Base-by-base conservation (phyloP, 2,329 filamentous ascomycete species). In the Cercospora zeae-maydis region DNA sequence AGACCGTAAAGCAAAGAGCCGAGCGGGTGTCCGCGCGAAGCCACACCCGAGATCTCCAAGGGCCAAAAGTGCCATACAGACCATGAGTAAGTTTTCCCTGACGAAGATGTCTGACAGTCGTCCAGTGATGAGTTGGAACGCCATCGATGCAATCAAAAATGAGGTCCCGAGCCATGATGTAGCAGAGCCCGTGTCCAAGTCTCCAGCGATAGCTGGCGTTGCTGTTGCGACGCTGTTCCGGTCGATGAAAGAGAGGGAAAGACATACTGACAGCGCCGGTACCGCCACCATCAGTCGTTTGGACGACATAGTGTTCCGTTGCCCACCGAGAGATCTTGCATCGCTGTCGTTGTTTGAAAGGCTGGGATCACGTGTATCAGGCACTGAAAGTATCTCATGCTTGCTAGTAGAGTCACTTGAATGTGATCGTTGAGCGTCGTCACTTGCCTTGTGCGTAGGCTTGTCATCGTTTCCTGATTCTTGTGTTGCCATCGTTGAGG, bases 101-200 rank as follows among this genome's bases (percentile, higher is more conserved):
- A 72, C 73, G 55, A 75, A 75, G 1, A 75, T 65, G 56, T 75
- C 72, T n/a, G 66, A 69, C 9, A 75, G 54, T 21, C 73, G 80
- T n/a, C 86, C 86, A 70, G 88, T 88, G 0, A 89, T 78, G 64
- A 88, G 84, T 65, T 86, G 86, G 67, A 88, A 88, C 37, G 84
- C 82, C 0, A 86, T 88, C 61, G 83, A 84, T 27, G 82, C 82
- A 53, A 86, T 81, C 49, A 86, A 72, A 2, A 79, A 79, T 6
- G 82, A 80, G 0, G 81, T 83, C 6, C 82, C 82, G 0, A 81
- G 82, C 83, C 83, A 85, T 0, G 81, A 78, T 42, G 87, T 86
- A 0, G 81, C 82, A n/a, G 60, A 57, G 7, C 75, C 74, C 1
- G 77, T 73, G 72, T 77, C 59, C 1, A 78, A 67, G 16, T 77